Base-by-base conservation (phyloP, 2,329 filamentous ascomycete species). In the Pseudopithomyces chartarum region DNA sequence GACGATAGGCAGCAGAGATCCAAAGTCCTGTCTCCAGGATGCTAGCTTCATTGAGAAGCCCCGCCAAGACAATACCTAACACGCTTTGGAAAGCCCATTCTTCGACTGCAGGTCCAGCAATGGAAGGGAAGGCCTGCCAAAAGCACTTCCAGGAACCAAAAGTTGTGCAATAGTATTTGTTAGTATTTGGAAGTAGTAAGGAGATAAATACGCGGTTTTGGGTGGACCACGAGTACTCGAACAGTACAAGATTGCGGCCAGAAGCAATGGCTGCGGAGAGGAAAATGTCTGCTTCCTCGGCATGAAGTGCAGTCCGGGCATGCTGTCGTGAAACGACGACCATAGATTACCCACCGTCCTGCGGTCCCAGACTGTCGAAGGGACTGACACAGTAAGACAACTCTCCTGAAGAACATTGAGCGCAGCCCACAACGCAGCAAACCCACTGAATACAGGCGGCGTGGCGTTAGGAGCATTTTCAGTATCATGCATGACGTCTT, bases 41-140 rank as follows among this genome's bases (percentile, higher is more conserved):
- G 33, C 47, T 50, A 34, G 47, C 47, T 50, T 50, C 47, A 39
- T 50, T 50, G 15, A 50, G 20, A 10, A 50, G 20, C 19, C 47
- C 47, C 6, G 47, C 47, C 8, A 50, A 34, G 19, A 50, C 47
- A 17, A 50, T 50, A 19, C 47, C 47, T 32, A 50, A n/a, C 22
- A 50, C 47, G 26, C 33, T 50, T 20, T 50, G 47, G 23, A 50
- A 50, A 13, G 47, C 47, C 47, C 47, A 50, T 50, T 50, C 47
- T 19, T 50, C 47, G 17, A 39, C 34, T 17, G 22, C 22, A 34
- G 33, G 39, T 15, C 33, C 32, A 17, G 3, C 17, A 29, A 39
- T n/a, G 1, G 33, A 34, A 7, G 47, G 1, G 33, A 34, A 7
- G 47, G 47, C 15, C 34, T 50, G 20, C 34, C 47, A 23, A 50